phyloP scores from a whole-genome alignment of 2,329 filamentous ascomycete genomes.

The Chaetomium olivaceum region DNA sequence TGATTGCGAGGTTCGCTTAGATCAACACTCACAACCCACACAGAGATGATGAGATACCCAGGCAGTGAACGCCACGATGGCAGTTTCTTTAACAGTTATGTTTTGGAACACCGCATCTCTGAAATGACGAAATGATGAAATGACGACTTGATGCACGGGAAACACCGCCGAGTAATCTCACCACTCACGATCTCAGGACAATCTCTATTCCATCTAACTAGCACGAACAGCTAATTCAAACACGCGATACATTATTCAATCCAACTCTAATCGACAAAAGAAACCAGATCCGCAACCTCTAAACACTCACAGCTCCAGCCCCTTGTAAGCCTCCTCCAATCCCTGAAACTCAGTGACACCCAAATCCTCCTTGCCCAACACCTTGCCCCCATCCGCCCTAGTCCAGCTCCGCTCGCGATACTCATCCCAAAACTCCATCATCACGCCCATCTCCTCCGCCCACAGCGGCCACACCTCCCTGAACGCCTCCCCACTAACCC shows the following conservation, averaged over 20 bases:
- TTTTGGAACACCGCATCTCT: too few species aligned
- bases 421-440: conserved; percentile 33
- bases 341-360: conserved; percentile 21
- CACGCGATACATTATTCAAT: too few species aligned
- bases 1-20: neutral
- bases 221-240: too few species aligned
- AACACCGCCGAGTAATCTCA: too few species aligned
- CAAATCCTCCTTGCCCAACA: conserved; percentile 23
- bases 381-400: conserved; percentile 7
- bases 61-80: too few species aligned
- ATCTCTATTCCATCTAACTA: too few species aligned
- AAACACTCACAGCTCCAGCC: conserved; percentile 12
- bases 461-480: conserved; percentile 28
- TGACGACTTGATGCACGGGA: too few species aligned
- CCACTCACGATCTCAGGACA: too few species aligned
- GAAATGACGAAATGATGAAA: too few species aligned
- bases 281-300: neutral
- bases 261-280: neutral
- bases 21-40: neutral
- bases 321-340: conserved; percentile 22
- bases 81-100: too few species aligned
- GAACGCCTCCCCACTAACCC: conserved; percentile 18
- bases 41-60: too few species aligned
- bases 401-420: conserved; percentile 27
- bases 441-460: conserved; percentile 30